Evolutionary conservation across 345 rosid species (phyloP).

Genomic region (Atalantia buxifolia): DNA sequence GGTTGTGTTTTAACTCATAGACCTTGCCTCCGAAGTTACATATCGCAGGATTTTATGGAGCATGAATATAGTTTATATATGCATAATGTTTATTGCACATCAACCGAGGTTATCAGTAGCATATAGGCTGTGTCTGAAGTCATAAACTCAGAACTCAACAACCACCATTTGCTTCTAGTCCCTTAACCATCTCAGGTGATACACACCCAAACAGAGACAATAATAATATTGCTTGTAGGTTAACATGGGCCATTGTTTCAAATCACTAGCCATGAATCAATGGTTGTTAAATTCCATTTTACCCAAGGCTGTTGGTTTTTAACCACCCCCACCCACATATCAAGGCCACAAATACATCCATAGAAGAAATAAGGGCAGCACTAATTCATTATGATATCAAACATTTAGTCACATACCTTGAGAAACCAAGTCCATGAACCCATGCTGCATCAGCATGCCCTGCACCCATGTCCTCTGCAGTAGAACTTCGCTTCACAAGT

Average conservation of each 20-base stretch:
- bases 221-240: not conserved
- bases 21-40: not conserved
- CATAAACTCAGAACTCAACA: not conserved
- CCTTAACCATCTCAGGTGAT: not conserved
- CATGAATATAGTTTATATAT: not conserved
- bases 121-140: not conserved
- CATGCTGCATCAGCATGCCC: slow-evolving; percentile 90
- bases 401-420: slow-evolving; percentile 46
- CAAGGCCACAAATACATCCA: not conserved
- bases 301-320: not conserved
- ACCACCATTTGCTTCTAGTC: not conserved
- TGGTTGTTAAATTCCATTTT: not conserved
- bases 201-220: not conserved
- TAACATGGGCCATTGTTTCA: not conserved
- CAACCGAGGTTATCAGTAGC: not conserved
- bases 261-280: not conserved
- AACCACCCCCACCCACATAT: not conserved
- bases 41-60: not conserved
- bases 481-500: slow-evolving; percentile 87
- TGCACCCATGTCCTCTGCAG: slow-evolving; percentile 93
- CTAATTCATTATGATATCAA: not conserved
- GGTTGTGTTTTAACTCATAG: not conserved
- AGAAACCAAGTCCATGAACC: slow-evolving; percentile 85
- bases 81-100: not conserved
- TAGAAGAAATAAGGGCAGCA: not conserved